Evolutionary conservation across 148 eudicot species (phyloP).

Genomic region (Amaranthus palmeri): DNA sequence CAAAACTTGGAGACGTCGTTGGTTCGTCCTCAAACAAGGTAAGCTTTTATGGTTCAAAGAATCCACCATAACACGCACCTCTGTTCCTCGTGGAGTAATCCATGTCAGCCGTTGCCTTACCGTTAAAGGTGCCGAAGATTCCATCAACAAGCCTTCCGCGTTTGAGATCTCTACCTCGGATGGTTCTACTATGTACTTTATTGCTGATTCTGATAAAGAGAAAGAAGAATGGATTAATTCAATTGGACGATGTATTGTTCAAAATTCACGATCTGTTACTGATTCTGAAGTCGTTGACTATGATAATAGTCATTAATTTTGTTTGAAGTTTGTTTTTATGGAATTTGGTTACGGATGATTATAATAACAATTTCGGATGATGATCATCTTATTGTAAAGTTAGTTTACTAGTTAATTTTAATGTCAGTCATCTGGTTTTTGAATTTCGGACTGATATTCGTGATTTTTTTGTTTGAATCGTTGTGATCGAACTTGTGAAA

Average conservation of each 20-base stretch:
- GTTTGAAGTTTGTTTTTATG: not conserved
- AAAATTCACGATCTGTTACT: constrained; percentile 59
- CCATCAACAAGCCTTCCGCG: constrained; percentile 47
- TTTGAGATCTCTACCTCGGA: constrained; percentile 53
- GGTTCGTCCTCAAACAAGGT: constrained; percentile 87
- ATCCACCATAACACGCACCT: constrained; percentile 44
- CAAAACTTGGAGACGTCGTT: constrained; percentile 83
- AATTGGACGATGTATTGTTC: constrained; percentile 74
- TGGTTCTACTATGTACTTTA: constrained; percentile 61
- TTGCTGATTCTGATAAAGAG: constrained; percentile 83
- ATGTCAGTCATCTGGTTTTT: too few relatives aligned
- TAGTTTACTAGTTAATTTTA: not conserved
- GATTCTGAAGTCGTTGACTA: constrained; percentile 57
- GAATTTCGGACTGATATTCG: not conserved
- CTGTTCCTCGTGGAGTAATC: constrained; percentile 72
- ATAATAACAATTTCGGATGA: constrained; percentile 3
- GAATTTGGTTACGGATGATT: not conserved
- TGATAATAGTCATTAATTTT: constrained; percentile 24
- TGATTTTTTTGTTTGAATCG: not conserved
- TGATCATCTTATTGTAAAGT: constrained; percentile 15
- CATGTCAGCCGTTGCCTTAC: constrained; percentile 57
- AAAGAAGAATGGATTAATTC: constrained; percentile 92
- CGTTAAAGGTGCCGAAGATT: constrained; percentile 78
- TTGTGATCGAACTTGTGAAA: too few relatives aligned
- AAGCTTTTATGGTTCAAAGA: constrained; percentile 90